Conservation (phyloP, 768 basidiomycete genomes). For the Exidia glandulosa region DNA sequence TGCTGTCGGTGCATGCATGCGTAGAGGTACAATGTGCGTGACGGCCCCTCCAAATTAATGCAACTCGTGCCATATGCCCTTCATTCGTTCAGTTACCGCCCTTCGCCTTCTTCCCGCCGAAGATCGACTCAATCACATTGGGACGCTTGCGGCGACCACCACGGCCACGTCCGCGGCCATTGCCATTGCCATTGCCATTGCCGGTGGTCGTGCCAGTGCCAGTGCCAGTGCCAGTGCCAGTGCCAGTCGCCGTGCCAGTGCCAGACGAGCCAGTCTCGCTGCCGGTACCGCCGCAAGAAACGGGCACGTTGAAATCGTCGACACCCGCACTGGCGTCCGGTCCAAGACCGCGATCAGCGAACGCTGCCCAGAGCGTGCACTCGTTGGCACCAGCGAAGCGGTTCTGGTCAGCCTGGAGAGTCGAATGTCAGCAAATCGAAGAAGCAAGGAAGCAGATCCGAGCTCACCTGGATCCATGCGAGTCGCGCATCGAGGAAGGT, state of each 20-base stretch:
- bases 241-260: background rate
- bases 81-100: too few species aligned
- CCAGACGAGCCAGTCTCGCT: background rate
- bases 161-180: background rate
- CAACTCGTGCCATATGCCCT: too few species aligned
- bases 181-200: background rate
- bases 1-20: too few species aligned
- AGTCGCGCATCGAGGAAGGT: constrained; percentile 2
- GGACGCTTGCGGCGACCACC: background rate
- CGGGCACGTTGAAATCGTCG: constrained; percentile 21
- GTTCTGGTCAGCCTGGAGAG: constrained; percentile 42
- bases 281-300: constrained; percentile 12
- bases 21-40: too few species aligned
- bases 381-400: constrained; percentile 33
- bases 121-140: background rate
- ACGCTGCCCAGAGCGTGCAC: constrained; percentile 33
- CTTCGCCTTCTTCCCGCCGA: background rate
- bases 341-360: constrained; percentile 41
- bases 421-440: too few species aligned
- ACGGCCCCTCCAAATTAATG: too few species aligned
- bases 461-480: constrained; percentile 19
- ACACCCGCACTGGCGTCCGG: constrained; percentile 21
- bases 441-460: too few species aligned
- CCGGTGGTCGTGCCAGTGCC: constrained; percentile 11
- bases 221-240: background rate